Evolutionary conservation across 306 rosid species (phyloP).

Genomic region (Chamaecrista fasciculata): DNA sequence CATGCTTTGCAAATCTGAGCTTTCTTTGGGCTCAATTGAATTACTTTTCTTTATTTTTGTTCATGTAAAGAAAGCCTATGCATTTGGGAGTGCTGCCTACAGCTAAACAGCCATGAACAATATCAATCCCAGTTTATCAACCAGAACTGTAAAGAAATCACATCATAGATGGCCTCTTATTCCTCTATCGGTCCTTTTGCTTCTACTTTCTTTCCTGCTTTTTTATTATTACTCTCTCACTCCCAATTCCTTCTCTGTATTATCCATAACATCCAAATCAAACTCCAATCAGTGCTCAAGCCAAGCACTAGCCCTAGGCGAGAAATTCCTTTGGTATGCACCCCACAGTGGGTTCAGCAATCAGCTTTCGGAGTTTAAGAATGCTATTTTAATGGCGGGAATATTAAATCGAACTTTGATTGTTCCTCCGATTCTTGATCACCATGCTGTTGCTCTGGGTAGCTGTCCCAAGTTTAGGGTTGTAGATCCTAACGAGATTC

Average conservation of each 20-base stretch:
- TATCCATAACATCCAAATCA: slow-evolving; percentile 21
- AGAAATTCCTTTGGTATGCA: slow-evolving; percentile 67
- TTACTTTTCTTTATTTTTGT: not conserved
- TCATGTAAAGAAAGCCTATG: slow-evolving; percentile 1
- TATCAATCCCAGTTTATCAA: slow-evolving; percentile 32
- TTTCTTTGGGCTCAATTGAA: not conserved
- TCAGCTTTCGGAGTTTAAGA: slow-evolving; percentile 80
- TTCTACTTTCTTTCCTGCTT: slow-evolving; percentile 35
- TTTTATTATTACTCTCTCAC: slow-evolving; percentile 38
- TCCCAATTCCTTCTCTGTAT: slow-evolving; percentile 22
- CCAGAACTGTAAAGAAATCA: slow-evolving; percentile 47
- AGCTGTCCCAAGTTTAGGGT: slow-evolving; percentile 88
- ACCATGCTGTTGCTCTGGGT: slow-evolving; percentile 78
- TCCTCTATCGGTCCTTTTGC: slow-evolving; percentile 28
- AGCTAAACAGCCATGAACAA: slow-evolving; percentile 25
- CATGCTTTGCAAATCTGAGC: not conserved
- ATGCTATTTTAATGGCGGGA: slow-evolving; percentile 56
- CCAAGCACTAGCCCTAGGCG: slow-evolving; percentile 35
- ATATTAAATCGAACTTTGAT: slow-evolving; percentile 78
- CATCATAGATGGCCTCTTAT: slow-evolving; percentile 37
- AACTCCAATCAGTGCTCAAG: slow-evolving; percentile 38
- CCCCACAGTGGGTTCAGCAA: slow-evolving; percentile 93
- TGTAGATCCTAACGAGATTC: slow-evolving; percentile 44
- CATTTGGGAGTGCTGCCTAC: not conserved
- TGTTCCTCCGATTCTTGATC: slow-evolving; percentile 79